A percentile compares a stretch with the other conserved stretches of the same genome.
Conservation (phyloP, 2,329 filamentous ascomycete species). For the Xylaria hypoxylon region DNA sequence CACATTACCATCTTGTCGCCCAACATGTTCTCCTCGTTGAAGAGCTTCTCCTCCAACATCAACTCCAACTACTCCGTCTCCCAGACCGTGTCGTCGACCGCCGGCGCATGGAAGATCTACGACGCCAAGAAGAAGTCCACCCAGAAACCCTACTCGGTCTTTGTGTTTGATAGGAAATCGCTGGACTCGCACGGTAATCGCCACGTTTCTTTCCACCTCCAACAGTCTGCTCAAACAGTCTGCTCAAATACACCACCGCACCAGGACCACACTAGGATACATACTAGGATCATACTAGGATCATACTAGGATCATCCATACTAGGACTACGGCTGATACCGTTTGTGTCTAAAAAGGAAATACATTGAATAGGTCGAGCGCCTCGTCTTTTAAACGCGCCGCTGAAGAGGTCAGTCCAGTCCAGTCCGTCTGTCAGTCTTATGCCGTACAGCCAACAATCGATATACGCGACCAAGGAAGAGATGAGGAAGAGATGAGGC, state of each 20-base stretch:
- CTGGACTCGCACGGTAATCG: conserved; percentile 72
- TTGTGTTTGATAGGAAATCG: conserved; percentile 91
- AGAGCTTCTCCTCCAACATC: conserved; percentile 94
- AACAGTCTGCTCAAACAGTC: too few species aligned
- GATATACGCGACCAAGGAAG: neutral
- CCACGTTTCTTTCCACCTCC: too few species aligned
- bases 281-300: too few species aligned
- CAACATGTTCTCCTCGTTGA: conserved; percentile 92
- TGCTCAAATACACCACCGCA: too few species aligned
- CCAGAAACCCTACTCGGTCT: conserved; percentile 88
- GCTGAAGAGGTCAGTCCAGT: conserved; percentile 78
- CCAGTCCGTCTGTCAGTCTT: too few species aligned
- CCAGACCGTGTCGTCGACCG: conserved; percentile 77
- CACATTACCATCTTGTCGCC: conserved; percentile 35
- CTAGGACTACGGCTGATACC: neutral
- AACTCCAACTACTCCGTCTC: conserved; percentile 89
- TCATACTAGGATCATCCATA: too few species aligned
- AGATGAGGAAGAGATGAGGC: neutral
- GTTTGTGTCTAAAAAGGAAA: conserved; percentile 52
- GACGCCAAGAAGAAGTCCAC: conserved; percentile 97
- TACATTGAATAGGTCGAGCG: conserved; percentile 71
- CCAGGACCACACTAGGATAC: too few species aligned
- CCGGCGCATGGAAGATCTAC: conserved; percentile 97
- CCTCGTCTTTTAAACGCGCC: conserved; percentile 78
- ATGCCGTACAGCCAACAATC: neutral